These are phyloP conservation scores for Starmera dryadoides DNA, from an alignment of 805 yeast genomes.

Conservation along the genomic window DNA sequence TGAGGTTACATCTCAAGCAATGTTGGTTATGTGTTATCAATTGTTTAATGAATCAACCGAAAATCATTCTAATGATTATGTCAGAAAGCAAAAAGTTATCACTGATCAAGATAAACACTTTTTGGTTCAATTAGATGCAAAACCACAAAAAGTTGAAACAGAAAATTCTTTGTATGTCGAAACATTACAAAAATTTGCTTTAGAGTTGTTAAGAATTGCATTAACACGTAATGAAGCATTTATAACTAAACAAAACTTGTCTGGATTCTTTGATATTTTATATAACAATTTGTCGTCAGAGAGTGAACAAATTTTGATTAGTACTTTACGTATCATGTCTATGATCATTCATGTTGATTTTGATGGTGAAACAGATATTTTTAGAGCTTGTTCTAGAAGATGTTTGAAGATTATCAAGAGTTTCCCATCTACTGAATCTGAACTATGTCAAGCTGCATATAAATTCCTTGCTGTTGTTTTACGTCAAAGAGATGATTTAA, in stretches of 20 bases:
- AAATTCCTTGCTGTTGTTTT: conserved; percentile 67
- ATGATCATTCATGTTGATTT: conserved; percentile 57
- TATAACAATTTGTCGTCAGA: conserved; percentile 53
- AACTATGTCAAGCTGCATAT: conserved; percentile 72
- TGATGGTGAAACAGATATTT: conserved; percentile 38
- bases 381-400: conserved; percentile 54
- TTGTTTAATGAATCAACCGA: conserved; percentile 55
- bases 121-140: conserved; percentile 63
- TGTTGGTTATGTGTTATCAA: conserved; percentile 68
- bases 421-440: conserved; percentile 70
- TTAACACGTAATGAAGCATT: conserved; percentile 56
- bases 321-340: conserved; percentile 58
- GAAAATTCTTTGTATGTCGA: conserved; percentile 51
- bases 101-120: conserved; percentile 56
- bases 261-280: conserved; percentile 70
- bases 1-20: conserved; percentile 48
- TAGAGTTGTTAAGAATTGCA: conserved; percentile 70
- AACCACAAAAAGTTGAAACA: conserved; percentile 42
- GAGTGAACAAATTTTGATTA: conserved; percentile 69
- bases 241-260: conserved; percentile 50
- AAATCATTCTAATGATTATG: conserved; percentile 19
- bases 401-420: conserved; percentile 61
- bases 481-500: conserved; percentile 58
- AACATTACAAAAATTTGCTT: conserved; percentile 65
- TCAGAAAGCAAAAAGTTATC: conserved; percentile 15